Conservation (phyloP, 305 asterid species). For the Fraxinus floribunda region DNA sequence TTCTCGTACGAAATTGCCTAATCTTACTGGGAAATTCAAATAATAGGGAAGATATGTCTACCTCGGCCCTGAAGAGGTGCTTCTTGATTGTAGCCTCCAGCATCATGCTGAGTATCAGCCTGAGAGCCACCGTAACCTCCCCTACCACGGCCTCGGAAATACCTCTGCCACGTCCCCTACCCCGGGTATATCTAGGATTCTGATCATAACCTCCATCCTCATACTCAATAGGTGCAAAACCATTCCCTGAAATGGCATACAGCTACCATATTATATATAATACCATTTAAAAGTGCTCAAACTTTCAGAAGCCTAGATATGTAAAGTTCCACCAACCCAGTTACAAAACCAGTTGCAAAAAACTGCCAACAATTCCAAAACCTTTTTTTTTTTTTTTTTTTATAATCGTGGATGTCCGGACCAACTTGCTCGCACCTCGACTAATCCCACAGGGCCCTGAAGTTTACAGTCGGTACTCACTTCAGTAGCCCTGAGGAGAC, state of each 20-base stretch:
- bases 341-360: background rate
- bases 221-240: slow-evolving; percentile 40
- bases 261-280: background rate
- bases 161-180: slow-evolving; percentile 64
- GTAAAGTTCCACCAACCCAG: background rate
- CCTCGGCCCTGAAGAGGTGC: slow-evolving; percentile 46
- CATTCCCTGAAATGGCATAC: slow-evolving; percentile 37
- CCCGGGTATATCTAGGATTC: slow-evolving; percentile 41
- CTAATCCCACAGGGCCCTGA: too few relatives aligned
- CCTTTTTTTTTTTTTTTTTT: too few relatives aligned
- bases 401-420: too few relatives aligned
- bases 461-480: too few relatives aligned
- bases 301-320: background rate
- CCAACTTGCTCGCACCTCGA: too few relatives aligned
- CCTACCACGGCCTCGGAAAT: slow-evolving; percentile 60
- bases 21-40: background rate
- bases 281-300: background rate
- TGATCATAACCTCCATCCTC: slow-evolving; percentile 63
- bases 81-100: slow-evolving; percentile 46
- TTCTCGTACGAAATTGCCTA: background rate
- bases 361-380: background rate
- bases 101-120: slow-evolving; percentile 29
- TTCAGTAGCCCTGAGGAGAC: too few relatives aligned
- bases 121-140: slow-evolving; percentile 40
- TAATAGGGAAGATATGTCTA: slow-evolving; percentile 10